A percentile compares a stretch with the other conserved stretches of the same genome.
phyloP scores from a whole-genome alignment of 176 grass and related monocot genomes.

The Canna indica region DNA sequence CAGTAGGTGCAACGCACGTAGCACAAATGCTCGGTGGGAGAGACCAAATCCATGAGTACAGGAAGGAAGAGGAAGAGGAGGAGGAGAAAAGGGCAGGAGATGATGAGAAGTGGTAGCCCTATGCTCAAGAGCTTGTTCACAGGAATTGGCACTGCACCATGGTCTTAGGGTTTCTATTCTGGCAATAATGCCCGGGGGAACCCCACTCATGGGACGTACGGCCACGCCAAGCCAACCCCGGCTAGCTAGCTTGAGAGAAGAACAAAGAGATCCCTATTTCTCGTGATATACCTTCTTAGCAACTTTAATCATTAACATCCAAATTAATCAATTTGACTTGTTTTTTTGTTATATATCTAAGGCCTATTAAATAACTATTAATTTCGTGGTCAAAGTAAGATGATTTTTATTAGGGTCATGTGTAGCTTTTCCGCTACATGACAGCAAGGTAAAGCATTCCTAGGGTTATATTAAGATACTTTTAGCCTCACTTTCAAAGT shows the following conservation, averaged over 20 bases:
- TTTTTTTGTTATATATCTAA: too few relatives aligned
- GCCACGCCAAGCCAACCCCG: slow-evolving; percentile 23
- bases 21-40: slow-evolving; percentile 68
- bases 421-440: not conserved
- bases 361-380: not conserved
- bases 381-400: not conserved
- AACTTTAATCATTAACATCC: too few relatives aligned
- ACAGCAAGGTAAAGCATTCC: not conserved
- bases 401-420: not conserved
- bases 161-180: slow-evolving; percentile 71
- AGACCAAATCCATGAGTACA: slow-evolving; percentile 56
- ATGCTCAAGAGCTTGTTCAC: not conserved
- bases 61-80: not conserved
- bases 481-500: too few relatives aligned
- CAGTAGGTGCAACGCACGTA: slow-evolving; percentile 96
- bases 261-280: not conserved
- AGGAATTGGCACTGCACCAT: not conserved
- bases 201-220: slow-evolving; percentile 38
- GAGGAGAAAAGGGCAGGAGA: not conserved
- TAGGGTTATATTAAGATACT: not conserved
- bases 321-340: too few relatives aligned
- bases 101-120: slow-evolving; percentile 3
- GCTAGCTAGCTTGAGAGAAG: not conserved
- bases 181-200: slow-evolving; percentile 63
- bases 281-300: not conserved